Conservation (phyloP, 2,329 filamentous ascomycete genomes). For the Fusarium sp. region DNA sequence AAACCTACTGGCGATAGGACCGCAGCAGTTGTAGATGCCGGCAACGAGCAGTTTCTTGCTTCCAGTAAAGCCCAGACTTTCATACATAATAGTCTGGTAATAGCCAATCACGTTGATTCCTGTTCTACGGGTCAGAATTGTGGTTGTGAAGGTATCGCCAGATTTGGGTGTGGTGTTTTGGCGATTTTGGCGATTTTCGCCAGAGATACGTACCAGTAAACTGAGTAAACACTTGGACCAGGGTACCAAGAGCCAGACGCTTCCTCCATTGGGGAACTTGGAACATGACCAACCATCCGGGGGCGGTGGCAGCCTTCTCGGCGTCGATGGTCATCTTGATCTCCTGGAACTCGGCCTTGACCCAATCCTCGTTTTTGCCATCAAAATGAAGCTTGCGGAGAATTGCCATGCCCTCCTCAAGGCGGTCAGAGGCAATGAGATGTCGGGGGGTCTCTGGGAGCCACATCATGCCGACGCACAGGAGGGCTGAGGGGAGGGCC, state of each 20-base stretch:
- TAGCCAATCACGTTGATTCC: slow-evolving; percentile 69
- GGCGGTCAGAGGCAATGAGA: slow-evolving; percentile 50
- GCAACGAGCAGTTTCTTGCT: slow-evolving; percentile 65
- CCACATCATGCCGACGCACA: slow-evolving; percentile 42
- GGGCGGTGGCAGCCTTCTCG: slow-evolving; percentile 38
- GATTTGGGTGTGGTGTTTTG: background rate
- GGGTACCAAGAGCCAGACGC: slow-evolving; percentile 67
- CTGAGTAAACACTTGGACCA: slow-evolving; percentile 69
- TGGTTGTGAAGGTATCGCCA: background rate
- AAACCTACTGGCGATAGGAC: slow-evolving; percentile 60
- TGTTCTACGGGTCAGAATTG: background rate
- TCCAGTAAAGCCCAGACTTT: slow-evolving; percentile 62
- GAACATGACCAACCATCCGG: slow-evolving; percentile 68
- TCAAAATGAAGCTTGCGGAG: slow-evolving; percentile 63
- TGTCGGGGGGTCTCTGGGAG: slow-evolving; percentile 44
- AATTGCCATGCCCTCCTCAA: slow-evolving; percentile 56
- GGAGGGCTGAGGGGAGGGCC: slow-evolving; percentile 34
- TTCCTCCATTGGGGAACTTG: slow-evolving; percentile 66
- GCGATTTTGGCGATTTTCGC: background rate
- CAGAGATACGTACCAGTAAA: slow-evolving; percentile 56
- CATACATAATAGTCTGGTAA: slow-evolving; percentile 67
- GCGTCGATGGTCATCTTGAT: slow-evolving; percentile 67
- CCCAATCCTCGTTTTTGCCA: slow-evolving; percentile 66
- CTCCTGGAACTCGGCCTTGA: slow-evolving; percentile 65
- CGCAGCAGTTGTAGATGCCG: slow-evolving; percentile 71